Evolutionary conservation across 305 asterid genomes (phyloP).

Genomic region (Fraxinus paxiana): DNA sequence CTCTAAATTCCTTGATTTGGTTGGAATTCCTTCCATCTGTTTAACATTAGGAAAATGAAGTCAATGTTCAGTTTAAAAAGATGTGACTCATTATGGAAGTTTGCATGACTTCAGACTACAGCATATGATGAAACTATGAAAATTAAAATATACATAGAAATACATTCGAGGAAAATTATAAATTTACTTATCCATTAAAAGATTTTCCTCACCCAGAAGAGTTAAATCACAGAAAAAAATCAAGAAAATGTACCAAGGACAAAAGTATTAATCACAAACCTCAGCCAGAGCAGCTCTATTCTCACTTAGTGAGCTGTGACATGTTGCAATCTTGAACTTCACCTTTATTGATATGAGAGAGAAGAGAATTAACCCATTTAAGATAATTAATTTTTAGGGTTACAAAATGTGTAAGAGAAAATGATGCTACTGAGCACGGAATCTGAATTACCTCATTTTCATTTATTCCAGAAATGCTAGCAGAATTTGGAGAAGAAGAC

Average conservation of each 20-base stretch:
- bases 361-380: constrained; percentile 10
- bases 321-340: constrained; percentile 84
- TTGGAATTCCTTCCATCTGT: constrained; percentile 93
- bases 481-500: constrained; percentile 76
- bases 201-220: constrained; percentile 12
- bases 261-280: constrained; percentile 41
- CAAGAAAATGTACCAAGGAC: constrained; percentile 1
- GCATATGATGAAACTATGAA: constrained; percentile 9
- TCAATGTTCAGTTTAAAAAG: background rate
- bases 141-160: background rate
- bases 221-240: constrained; percentile 1
- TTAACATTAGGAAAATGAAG: constrained; percentile 9
- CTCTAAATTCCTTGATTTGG: constrained; percentile 80
- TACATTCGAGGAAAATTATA: background rate
- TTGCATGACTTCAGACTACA: constrained; percentile 16
- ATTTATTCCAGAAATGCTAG: constrained; percentile 54
- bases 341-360: constrained; percentile 46
- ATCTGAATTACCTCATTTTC: constrained; percentile 73
- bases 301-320: constrained; percentile 68
- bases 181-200: background rate
- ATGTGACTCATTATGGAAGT: background rate
- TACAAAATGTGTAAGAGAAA: background rate
- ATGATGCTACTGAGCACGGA: background rate
- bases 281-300: constrained; percentile 72
- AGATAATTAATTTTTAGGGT: background rate